A percentile compares a stretch with the other conserved stretches of the same genome.
Evolutionary conservation across 768 basidiomycete species (phyloP).

Genomic region (Pisolithus microcarpus): DNA sequence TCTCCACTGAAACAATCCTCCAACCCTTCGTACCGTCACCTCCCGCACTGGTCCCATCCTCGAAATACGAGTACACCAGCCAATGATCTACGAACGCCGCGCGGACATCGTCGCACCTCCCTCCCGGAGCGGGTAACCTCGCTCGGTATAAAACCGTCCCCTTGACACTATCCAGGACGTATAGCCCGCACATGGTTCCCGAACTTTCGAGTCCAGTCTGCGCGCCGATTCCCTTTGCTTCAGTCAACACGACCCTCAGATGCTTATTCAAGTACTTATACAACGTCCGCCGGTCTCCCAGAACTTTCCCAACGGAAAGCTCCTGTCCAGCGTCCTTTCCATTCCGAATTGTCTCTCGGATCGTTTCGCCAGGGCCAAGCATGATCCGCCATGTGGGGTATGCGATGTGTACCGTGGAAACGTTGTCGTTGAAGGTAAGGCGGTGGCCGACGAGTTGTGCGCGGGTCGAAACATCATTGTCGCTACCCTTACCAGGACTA

Average conservation of each 20-base stretch:
- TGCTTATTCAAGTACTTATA: slow-evolving; percentile 94
- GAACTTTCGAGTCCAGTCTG: no score
- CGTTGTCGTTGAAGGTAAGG: slow-evolving; percentile 34
- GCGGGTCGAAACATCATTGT: slow-evolving; percentile 6
- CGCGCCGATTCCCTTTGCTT: slow-evolving; percentile 16
- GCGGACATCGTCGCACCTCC: slow-evolving; percentile 53
- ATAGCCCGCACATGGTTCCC: slow-evolving; percentile 46
- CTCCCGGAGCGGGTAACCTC: slow-evolving; percentile 39
- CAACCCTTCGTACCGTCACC: slow-evolving; percentile 50
- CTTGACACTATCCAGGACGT: slow-evolving; percentile 73
- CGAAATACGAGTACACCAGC: slow-evolving; percentile 85
- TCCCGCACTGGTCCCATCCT: slow-evolving; percentile 38
- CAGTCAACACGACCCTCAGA: slow-evolving; percentile 59
- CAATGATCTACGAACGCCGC: slow-evolving; percentile 80
- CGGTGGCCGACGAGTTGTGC: slow-evolving; percentile 54
- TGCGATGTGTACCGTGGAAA: slow-evolving; percentile 43
- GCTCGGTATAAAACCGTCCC: slow-evolving; percentile 70
- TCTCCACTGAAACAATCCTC: slow-evolving; percentile 73
- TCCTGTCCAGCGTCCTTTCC: slow-evolving; percentile 34
- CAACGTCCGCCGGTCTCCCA: slow-evolving; percentile 80
- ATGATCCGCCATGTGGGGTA: slow-evolving; percentile 61
- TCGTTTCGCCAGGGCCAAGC: slow-evolving; percentile 48
- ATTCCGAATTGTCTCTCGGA: slow-evolving; percentile 46
- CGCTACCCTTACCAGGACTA: slow-evolving; percentile 14
- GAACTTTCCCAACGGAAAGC: slow-evolving; percentile 76